Evolutionary conservation across 106 monocot genomes (phyloP), one percentile per base, ranked within the genome.

Genomic region (Allium cepa): DNA sequence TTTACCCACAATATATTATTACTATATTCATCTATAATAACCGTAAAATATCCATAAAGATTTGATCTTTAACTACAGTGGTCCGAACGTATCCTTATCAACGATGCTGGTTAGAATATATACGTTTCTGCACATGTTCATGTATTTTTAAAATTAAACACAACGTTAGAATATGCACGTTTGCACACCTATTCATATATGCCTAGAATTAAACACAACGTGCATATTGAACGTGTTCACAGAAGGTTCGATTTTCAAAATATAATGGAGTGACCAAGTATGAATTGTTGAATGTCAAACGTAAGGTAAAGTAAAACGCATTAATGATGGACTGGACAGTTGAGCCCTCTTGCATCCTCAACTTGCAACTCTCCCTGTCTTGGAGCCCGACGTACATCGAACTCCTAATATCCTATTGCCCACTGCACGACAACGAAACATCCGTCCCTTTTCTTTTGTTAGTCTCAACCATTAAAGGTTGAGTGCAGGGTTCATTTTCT

Each of bases 311-410:
- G 10, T 9, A 59, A 59, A 26, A 9, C 11, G 9, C 16, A 3
- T 8, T 9, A 17, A n/a, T 9, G 9, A 18, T 16, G 17, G 59
- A 26, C 18, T 26, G 2, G 7, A 17, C n/a, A 4, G 4, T 9
- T 26, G 12, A 9, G 2, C 17, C 61, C 27, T 27, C 27, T 61
- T 61, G 61, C 61, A 12, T 28, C 27, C 61, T 11, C 61, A 61
- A 61, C 61, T 61, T 61, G 61, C 61, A 61, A 18, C 61, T 8
- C 22, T 61, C 61, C 2, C 61, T 61, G 26, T 61, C 61, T 10
- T 27, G 0, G 53, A 15, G 61, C 26, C 61, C 26, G 7, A 27
- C 9, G 10, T 8, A 11, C 3, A 15, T 61, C 26, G 15, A 55
- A 55, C 53, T 55, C 53, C 15, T 55, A 7, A 4, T 6, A 55